phyloP scores from a whole-genome alignment of 2,329 filamentous ascomycete genomes.

The Furcasterigmium sp. region DNA sequence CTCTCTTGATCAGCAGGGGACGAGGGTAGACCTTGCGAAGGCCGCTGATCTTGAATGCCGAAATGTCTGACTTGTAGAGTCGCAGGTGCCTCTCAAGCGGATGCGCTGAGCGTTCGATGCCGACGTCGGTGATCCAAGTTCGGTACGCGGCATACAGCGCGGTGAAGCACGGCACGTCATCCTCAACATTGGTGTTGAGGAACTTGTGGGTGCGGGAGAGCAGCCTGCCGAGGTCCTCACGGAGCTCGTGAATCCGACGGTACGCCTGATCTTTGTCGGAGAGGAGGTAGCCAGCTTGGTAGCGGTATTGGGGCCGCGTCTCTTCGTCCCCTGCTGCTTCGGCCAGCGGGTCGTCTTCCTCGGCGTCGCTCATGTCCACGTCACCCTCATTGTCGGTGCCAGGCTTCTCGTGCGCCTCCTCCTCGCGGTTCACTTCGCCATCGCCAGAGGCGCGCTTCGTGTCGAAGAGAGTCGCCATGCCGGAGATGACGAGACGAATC shows the following conservation, averaged over 20 bases:
- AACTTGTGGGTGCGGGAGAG: slow-evolving; percentile 83
- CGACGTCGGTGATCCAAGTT: slow-evolving; percentile 96
- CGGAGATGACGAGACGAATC: slow-evolving; percentile 82
- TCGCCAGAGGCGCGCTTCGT: slow-evolving; percentile 53
- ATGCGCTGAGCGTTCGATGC: slow-evolving; percentile 91
- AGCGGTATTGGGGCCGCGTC: slow-evolving; percentile 79
- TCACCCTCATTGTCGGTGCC: slow-evolving; percentile 49
- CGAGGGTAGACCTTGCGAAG: slow-evolving; percentile 88
- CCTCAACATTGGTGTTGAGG: slow-evolving; percentile 77
- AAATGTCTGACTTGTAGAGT: slow-evolving; percentile 79
- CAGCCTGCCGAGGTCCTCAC: slow-evolving; percentile 73
- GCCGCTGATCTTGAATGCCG: slow-evolving; percentile 91
- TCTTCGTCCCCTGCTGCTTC: slow-evolving; percentile 74
- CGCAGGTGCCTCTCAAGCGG: slow-evolving; percentile 82
- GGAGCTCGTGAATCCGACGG: slow-evolving; percentile 70
- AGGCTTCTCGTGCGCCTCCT: slow-evolving; percentile 44
- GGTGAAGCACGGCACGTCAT: slow-evolving; percentile 94
- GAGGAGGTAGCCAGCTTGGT: slow-evolving; percentile 82
- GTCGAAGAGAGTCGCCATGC: slow-evolving; percentile 85
- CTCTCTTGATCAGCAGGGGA: slow-evolving; percentile 84
- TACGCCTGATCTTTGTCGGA: slow-evolving; percentile 56
- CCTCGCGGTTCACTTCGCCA: slow-evolving; percentile 34
- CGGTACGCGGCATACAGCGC: slow-evolving; percentile 87
- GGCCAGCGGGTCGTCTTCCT: slow-evolving; percentile 45
- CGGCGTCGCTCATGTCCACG: slow-evolving; percentile 30